Conservation (phyloP, 345 rosid genomes). For the Populus simonii region DNA sequence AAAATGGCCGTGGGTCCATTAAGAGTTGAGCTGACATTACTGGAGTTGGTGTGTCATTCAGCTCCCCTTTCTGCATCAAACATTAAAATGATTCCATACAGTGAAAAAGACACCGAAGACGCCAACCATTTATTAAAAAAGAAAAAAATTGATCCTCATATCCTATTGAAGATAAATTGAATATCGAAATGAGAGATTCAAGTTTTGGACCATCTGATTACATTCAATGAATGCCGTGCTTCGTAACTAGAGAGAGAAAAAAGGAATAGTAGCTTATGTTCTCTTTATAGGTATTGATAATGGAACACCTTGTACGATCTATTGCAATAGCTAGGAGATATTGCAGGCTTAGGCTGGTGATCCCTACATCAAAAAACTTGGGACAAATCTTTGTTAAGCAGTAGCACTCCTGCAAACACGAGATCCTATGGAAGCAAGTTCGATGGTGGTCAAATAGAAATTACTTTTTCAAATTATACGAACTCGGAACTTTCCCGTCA, state of each 20-base stretch:
- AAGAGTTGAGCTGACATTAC: conserved; percentile 31
- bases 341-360: background rate
- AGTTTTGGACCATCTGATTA: background rate
- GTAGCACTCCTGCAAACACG: background rate
- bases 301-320: background rate
- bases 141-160: background rate
- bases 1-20: conserved; percentile 40
- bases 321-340: background rate
- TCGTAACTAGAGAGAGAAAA: background rate
- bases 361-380: background rate
- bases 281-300: background rate
- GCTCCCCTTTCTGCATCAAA: conserved; percentile 25
- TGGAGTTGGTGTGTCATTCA: conserved; percentile 28
- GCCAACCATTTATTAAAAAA: background rate
- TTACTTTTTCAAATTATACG: background rate
- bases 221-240: background rate
- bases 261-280: background rate
- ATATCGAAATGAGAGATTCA: background rate
- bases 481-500: background rate
- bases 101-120: background rate
- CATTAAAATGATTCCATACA: background rate
- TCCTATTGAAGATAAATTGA: background rate
- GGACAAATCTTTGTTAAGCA: background rate
- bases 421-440: background rate
- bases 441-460: background rate